Base-by-base conservation (phyloP, 2,329 filamentous ascomycete species). In the Colletotrichum sp. region DNA sequence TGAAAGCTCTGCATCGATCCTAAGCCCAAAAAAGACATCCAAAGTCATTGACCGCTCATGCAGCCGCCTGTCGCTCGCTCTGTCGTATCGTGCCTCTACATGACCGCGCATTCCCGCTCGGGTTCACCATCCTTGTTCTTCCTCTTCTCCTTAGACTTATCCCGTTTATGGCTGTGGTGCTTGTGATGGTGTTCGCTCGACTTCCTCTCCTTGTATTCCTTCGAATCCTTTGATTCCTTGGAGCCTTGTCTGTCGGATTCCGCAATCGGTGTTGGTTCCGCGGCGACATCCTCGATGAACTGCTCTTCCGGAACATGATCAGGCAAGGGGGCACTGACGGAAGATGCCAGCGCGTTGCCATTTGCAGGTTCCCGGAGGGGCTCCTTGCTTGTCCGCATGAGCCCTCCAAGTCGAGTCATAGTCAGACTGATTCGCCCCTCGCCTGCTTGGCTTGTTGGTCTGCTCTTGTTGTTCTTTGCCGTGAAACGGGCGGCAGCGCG, bases 371-470 rank as follows among this genome's bases (percentile, higher is more conserved):
- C 84, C 43, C 84, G 83, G 71, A 87, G 80, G 0, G 84, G 85
- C 74, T 92, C 90, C 79, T 86, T 90, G 83, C 88, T 90, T 10
- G 86, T 79, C 66, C 87, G 88, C 79, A 88, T 87, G 8, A 91
- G 85, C 0, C 88, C 87, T 12, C 88, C 88, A 6, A 91, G 82
- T n/a, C 89, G 88, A 18, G 87, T 88, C 81, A 93, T 91, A 4
- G 89, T 90, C 22, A 89, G 84, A 79, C 89, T 92, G 71, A 92
- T 88, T 6, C 91, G 87, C 18, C 87, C 87, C 78, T 93, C 91
- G 32, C 91, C 90, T 2, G 86, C 88, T 78, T 92, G 90, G 79
- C 91, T 93, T 22, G 84, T 84, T 6, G 91, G 89, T 15, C 91
- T 88, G 78, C 91, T 92, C 78, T 88, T 87, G 62, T 82, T 84